Conservation (phyloP, 768 basidiomycete genomes). For the Xerocomus spinulosus region DNA sequence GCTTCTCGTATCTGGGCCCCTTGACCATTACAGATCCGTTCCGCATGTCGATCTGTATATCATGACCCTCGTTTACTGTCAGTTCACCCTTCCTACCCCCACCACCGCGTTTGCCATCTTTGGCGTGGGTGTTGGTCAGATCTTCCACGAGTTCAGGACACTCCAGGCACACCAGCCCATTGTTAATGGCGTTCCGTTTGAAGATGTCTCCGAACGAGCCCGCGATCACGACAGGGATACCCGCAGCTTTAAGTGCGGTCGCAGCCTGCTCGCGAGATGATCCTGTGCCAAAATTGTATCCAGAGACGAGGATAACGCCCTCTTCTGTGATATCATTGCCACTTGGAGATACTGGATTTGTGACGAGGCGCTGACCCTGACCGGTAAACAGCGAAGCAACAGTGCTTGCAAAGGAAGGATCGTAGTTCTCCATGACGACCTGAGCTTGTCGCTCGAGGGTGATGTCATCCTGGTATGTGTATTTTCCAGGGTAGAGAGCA, state of each 20-base stretch:
- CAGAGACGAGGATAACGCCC: constrained; percentile 81
- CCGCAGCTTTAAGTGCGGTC: constrained; percentile 92
- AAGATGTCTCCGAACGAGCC: constrained; percentile 99
- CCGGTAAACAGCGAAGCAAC: constrained; percentile 49
- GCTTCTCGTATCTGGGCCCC: constrained; percentile 40
- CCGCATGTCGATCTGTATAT: constrained; percentile 60
- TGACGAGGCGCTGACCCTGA: constrained; percentile 18
- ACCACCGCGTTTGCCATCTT: constrained; percentile 67
- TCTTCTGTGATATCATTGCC: constrained; percentile 34
- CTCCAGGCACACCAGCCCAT: constrained; percentile 93
- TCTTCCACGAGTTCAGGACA: constrained; percentile 85
- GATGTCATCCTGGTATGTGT: constrained; percentile 99
- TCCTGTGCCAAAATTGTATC: constrained; percentile 98
- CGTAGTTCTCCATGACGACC: constrained; percentile 99
- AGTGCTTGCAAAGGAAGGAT: constrained; percentile 74
- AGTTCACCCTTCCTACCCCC: constrained; percentile 80
- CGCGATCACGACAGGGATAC: constrained; percentile 90
- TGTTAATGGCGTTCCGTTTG: constrained; percentile 99
- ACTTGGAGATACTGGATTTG: constrained; percentile 5
- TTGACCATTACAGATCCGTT: constrained; percentile 64
- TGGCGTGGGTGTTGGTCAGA: constrained; percentile 70
- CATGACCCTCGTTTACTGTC: constrained; percentile 72
- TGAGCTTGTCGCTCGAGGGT: constrained; percentile 91
- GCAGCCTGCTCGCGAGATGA: constrained; percentile 98
- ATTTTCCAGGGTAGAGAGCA: constrained; percentile 97